These are phyloP conservation scores for Eimeria falciformis DNA, from an alignment of 169 alveolate species.

Conservation along the genomic window DNA sequence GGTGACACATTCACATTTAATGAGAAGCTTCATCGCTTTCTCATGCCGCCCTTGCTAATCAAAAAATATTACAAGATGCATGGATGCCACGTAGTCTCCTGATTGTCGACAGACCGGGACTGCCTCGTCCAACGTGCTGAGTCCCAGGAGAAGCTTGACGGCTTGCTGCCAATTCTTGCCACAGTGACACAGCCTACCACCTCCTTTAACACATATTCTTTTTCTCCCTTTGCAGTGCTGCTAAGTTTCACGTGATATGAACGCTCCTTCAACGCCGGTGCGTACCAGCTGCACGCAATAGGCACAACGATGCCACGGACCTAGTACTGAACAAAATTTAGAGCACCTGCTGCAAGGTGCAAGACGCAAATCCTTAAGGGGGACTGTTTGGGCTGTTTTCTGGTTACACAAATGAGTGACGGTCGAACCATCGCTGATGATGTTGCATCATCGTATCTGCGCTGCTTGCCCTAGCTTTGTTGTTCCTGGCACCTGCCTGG, in stretches of 20 bases:
- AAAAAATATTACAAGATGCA: neutral
- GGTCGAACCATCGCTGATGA: too few species aligned
- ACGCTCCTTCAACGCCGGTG: neutral
- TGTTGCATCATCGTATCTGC: too few species aligned
- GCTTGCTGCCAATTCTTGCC: slow-evolving; percentile 6
- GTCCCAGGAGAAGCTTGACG: neutral
- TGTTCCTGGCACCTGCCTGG: too few species aligned
- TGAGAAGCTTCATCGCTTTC: neutral
- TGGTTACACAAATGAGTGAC: too few species aligned
- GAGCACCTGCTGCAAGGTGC: too few species aligned
- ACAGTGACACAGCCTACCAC: neutral
- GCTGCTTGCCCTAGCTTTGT: too few species aligned
- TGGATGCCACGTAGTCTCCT: neutral
- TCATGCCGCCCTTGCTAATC: neutral
- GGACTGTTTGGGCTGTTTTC: too few species aligned
- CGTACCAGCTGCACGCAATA: neutral
- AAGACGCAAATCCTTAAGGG: too few species aligned
- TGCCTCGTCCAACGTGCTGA: neutral
- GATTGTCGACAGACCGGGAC: neutral
- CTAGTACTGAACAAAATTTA: too few species aligned
- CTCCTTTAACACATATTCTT: too few species aligned
- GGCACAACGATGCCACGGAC: neutral
- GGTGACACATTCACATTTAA: neutral
- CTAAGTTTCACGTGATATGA: neutral
- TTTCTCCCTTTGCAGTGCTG: neutral